Evolutionary conservation across 306 rosid genomes (phyloP).

Genomic region (Psophocarpus tetragonolobus): DNA sequence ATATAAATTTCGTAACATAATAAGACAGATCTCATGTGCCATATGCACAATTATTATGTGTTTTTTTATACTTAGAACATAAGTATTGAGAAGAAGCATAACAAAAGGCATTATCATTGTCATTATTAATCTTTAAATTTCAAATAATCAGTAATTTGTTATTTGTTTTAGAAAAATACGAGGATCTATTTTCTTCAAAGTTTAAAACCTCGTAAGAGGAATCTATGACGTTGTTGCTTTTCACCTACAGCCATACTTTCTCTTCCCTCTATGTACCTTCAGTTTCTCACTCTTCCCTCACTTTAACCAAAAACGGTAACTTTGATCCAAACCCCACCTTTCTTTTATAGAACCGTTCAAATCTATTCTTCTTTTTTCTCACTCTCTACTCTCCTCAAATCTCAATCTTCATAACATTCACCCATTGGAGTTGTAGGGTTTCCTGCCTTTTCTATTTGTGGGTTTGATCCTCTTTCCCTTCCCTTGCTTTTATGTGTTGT

Average conservation of each 20-base stretch:
- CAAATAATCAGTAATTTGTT: not conserved
- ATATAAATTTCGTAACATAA: not conserved
- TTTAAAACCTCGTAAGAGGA: conserved; percentile 47
- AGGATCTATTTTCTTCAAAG: not conserved
- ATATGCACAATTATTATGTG: not conserved
- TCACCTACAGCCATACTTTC: conserved; percentile 21
- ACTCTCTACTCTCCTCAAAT: not conserved
- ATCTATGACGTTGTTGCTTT: conserved; percentile 41
- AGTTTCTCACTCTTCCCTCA: conserved; percentile 22
- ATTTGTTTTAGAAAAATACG: not conserved
- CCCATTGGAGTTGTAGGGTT: conserved; percentile 24
- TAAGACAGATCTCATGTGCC: not conserved
- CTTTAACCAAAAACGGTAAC: conserved; percentile 25
- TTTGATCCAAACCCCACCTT: not conserved
- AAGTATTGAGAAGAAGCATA: not conserved
- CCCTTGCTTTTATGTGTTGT: not conserved
- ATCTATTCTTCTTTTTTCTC: not conserved
- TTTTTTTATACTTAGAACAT: not conserved
- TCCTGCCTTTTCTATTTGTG: conserved; percentile 11
- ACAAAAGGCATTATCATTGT: not conserved
- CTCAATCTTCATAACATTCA: not conserved
- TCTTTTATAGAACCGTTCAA: conserved; percentile 8
- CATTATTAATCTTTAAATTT: no score
- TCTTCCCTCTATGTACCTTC: conserved; percentile 36
- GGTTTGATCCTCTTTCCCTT: conserved; percentile 20